phyloP scores from a whole-genome alignment of 305 asterid genomes.

The Fraxinus nigra region DNA sequence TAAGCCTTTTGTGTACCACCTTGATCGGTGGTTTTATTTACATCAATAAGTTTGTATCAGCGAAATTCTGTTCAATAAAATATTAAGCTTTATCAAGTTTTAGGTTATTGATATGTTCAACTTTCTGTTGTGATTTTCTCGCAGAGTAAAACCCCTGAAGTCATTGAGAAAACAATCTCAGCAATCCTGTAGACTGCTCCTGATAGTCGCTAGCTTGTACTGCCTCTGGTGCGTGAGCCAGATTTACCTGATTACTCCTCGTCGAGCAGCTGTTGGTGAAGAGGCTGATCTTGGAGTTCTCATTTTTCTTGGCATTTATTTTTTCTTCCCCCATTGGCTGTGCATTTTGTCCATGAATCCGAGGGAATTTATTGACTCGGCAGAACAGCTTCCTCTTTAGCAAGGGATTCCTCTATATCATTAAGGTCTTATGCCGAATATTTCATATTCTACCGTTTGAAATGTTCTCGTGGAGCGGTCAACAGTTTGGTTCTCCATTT shows the following conservation, averaged over 20 bases:
- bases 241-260: slow-evolving; percentile 66
- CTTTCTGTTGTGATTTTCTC: background rate
- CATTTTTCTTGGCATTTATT: slow-evolving; percentile 56
- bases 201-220: slow-evolving; percentile 47
- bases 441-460: background rate
- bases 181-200: slow-evolving; percentile 42
- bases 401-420: background rate
- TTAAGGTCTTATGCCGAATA: background rate
- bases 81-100: background rate
- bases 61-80: background rate
- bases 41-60: slow-evolving; percentile 53
- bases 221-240: slow-evolving; percentile 81
- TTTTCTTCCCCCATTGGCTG: slow-evolving; percentile 74
- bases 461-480: background rate
- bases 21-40: slow-evolving; percentile 70
- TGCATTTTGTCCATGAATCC: slow-evolving; percentile 78
- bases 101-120: slow-evolving; percentile 8
- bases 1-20: slow-evolving; percentile 52
- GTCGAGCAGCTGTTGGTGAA: slow-evolving; percentile 84
- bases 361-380: slow-evolving; percentile 30
- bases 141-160: slow-evolving; percentile 56
- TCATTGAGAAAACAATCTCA: slow-evolving; percentile 31
- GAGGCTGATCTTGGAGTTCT: slow-evolving; percentile 91
- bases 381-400: slow-evolving; percentile 53
- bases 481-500: background rate